Evolutionary conservation across 441 rosid species (phyloP).

Genomic region (Syzygium syzygioides): DNA sequence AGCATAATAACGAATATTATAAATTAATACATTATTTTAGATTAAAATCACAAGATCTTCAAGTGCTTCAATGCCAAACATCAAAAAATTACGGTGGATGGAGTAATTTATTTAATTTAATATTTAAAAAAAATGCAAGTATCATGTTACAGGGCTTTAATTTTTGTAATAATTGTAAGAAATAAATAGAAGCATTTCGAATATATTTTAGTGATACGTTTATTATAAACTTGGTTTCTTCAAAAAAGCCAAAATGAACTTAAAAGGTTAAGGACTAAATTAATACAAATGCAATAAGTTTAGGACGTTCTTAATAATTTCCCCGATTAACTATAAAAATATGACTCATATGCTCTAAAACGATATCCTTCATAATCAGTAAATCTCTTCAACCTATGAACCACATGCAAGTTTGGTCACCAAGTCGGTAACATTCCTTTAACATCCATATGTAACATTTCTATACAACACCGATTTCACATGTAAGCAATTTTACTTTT

Average conservation of each 20-base stretch:
- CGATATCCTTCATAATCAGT: not conserved
- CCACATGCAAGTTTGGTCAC: not conserved
- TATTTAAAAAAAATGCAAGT: no score
- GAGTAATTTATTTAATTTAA: no score
- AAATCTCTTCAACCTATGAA: not conserved
- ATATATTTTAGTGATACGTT: no score
- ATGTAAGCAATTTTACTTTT: not conserved
- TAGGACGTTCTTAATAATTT: not conserved
- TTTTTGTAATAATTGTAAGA: no score
- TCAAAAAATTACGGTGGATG: no score
- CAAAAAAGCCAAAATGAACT: not conserved
- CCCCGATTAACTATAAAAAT: rapidly evolving
- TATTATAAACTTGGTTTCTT: no score
- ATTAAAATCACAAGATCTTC: no score
- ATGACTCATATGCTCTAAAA: not conserved
- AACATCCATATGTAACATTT: not conserved
- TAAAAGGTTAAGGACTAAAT: not conserved
- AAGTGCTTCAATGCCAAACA: no score
- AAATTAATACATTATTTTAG: no score
- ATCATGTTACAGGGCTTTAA: no score
- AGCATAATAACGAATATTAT: no score
- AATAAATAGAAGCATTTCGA: no score
- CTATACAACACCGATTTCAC: not conserved
- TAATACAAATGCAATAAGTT: not conserved
- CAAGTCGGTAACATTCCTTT: not conserved